Evolutionary conservation across 73 alveolate species (phyloP).

Genomic region (Tetrahymena elliotti): DNA sequence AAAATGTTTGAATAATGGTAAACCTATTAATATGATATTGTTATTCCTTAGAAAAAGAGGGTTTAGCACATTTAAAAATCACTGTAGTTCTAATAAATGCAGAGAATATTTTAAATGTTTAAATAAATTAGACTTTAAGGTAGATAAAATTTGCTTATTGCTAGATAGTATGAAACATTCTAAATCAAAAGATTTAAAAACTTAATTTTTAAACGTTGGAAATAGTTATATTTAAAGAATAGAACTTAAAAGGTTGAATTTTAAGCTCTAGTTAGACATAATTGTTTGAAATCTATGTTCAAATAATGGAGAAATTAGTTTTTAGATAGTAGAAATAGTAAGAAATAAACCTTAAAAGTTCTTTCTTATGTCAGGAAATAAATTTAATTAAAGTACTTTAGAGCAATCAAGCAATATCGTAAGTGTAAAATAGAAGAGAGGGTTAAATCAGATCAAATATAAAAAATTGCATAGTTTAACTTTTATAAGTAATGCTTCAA

Average conservation of each 20-base stretch:
- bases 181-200: neutral
- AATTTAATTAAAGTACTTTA: neutral
- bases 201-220: neutral
- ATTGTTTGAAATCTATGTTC: neutral
- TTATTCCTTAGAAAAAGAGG: neutral
- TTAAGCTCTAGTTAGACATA: neutral
- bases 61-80: neutral
- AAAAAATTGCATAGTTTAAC: neutral
- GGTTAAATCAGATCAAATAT: neutral
- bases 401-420: neutral
- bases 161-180: neutral
- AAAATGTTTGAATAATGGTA: neutral
- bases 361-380: neutral
- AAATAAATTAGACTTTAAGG: neutral
- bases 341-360: neutral
- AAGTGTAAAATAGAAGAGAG: neutral
- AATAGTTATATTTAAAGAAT: neutral
- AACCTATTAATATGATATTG: neutral
- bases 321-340: neutral
- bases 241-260: neutral
- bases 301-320: neutral
- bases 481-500: neutral
- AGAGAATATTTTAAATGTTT: neutral
- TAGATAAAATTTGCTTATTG: neutral
- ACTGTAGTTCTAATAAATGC: neutral